Base-by-base conservation (phyloP, 2,329 filamentous ascomycete genomes). In the Colletotrichum liriopes region DNA sequence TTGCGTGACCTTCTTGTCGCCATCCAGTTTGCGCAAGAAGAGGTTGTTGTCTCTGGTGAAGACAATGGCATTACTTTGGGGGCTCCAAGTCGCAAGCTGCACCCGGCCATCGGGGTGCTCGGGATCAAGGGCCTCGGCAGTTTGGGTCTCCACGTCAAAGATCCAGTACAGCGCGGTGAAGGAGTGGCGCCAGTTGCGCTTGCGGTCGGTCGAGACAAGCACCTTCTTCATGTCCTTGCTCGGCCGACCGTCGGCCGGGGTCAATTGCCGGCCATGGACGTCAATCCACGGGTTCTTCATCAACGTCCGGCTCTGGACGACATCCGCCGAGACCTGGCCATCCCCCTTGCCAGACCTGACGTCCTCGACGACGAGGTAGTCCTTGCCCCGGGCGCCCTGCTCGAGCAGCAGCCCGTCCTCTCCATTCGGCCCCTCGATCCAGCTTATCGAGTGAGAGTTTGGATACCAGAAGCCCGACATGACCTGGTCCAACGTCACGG, bases 1-100 rank as follows among this genome's bases (percentile, higher is more conserved):
- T 73, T 93, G 90, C 6, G 88, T 86, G 5, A 94, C 88, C 20
- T 87, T 83, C 26, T 89, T 84, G 5, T 88, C 89, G 43, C 79
- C 83, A 8, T 73, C 77, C 16, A 90, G 75, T 4, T 90, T 91
- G 63, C 96, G 92, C 55, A 98, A 84, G 79, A 91, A 98, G 77
- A 99, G 85, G 81, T 99, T 98, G 83, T 99, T 98, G 73, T 95
- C 89, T 75, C 93, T 88, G 1, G 95, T 97, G 81, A 96, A 99
- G n/a, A 94, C 93, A 4, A 99, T 84, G 1, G 94, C 92, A 81
- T 98, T 91, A 75, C 95, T 95, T 64, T 90, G 89, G 0, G 96
- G 96, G 68, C 94, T 97, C 95, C 96, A 98, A 41, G 90, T 91
- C 9, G 96, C 96, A 65, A 98, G 87, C 82, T 98, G 95, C 32